Evolutionary conservation across 2,329 filamentous ascomycete species (phyloP).

Genomic region (Ophiocordyceps camponoti-leonardi): DNA sequence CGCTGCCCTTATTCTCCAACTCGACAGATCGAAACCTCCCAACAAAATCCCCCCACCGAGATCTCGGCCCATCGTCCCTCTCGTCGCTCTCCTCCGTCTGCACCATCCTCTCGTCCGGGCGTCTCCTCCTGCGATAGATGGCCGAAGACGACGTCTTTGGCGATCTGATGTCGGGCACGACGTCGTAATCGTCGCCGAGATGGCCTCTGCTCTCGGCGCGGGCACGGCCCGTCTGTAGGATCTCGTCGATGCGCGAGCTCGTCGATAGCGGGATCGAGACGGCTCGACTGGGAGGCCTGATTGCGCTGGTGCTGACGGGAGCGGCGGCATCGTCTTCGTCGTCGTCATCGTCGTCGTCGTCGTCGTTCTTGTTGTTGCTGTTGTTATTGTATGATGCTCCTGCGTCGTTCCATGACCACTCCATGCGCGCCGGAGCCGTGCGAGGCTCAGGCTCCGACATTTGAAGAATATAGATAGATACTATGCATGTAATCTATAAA

Average conservation of each 20-base stretch:
- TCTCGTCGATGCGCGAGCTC: conserved; percentile 24
- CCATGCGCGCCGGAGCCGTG: too few species aligned
- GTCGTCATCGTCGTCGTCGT: background rate
- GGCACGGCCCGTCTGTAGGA: conserved; percentile 23
- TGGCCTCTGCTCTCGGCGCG: background rate
- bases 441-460: too few species aligned
- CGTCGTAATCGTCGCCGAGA: background rate
- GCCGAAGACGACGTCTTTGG: background rate
- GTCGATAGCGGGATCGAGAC: conserved; percentile 10
- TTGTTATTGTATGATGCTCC: background rate
- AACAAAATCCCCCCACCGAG: conserved; percentile 31
- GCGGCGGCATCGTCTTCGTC: background rate
- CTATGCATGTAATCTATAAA: too few species aligned
- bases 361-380: background rate
- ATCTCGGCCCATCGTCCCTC: background rate
- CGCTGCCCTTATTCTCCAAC: conserved; percentile 72
- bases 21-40: conserved; percentile 45
- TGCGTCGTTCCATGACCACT: background rate
- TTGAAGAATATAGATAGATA: too few species aligned
- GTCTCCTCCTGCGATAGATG: background rate
- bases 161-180: background rate
- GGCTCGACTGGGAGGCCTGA: background rate
- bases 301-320: background rate
- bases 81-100: conserved; percentile 1
- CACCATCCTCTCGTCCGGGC: background rate